These are phyloP conservation scores for Acanthamoeba triangularis DNA, from an alignment of 208 protist genomes.

Conservation along the genomic window DNA sequence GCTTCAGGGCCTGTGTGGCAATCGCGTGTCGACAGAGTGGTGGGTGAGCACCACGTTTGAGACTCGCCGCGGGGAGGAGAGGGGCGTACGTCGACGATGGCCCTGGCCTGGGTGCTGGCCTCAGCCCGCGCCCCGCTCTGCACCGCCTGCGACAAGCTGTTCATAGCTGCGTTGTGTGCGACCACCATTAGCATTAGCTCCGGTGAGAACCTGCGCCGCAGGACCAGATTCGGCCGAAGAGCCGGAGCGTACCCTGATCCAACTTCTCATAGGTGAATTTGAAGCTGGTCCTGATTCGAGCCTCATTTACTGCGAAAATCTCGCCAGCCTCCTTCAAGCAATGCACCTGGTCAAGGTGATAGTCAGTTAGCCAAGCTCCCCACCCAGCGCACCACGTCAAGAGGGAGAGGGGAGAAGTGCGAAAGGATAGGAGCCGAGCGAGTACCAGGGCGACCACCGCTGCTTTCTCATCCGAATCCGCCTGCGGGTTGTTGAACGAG, in stretches of 20 bases:
- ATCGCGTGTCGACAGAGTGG: background rate
- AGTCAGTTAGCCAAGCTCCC: too few relatives aligned
- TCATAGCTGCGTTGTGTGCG: background rate
- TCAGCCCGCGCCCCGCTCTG: background rate
- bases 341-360: background rate
- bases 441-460: background rate
- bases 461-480: background rate
- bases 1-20: background rate
- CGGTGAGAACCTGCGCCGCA: background rate
- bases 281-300: background rate
- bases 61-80: background rate
- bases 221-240: background rate
- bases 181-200: too few relatives aligned
- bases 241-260: background rate
- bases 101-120: background rate
- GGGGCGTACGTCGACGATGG: background rate
- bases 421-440: background rate
- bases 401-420: too few relatives aligned
- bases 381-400: too few relatives aligned
- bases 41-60: background rate
- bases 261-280: constrained; percentile 32
- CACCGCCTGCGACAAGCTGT: constrained; percentile 15
- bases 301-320: constrained; percentile 4
- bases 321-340: constrained; percentile 17
- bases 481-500: background rate